Percentiles rank a stretch among this genome's conserved stretches.
phyloP scores from a whole-genome alignment of 148 eudicot genomes.

The Talinum fruticosum region DNA sequence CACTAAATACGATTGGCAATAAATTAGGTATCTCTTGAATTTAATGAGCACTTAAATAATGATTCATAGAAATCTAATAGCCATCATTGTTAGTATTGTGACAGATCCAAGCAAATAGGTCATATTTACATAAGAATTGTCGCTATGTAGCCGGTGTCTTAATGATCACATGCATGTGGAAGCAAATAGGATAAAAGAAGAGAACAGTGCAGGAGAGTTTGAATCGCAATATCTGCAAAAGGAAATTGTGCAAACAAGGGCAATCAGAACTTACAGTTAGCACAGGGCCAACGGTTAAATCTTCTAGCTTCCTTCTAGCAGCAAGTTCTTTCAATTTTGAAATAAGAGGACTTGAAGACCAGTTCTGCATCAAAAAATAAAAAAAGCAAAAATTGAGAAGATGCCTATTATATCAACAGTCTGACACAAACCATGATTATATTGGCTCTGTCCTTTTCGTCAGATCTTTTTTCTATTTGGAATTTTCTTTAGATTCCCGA shows the following conservation, averaged over 20 bases:
- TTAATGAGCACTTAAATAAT: neutral
- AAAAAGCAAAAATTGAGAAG: neutral
- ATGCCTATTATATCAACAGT: neutral
- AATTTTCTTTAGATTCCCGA: too few species aligned
- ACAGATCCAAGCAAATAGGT: neutral
- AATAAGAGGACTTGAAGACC: constrained; percentile 68
- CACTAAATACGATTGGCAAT: too few species aligned
- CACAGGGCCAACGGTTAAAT: constrained; percentile 80
- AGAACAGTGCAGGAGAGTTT: neutral
- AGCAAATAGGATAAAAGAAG: neutral
- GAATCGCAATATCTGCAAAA: constrained; percentile 6
- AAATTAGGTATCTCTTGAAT: too few species aligned
- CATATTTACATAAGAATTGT: neutral
- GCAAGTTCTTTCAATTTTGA: constrained; percentile 67
- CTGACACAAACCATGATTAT: neutral
- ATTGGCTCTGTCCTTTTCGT: neutral
- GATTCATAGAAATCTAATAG: neutral
- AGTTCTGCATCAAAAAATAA: constrained; percentile 50
- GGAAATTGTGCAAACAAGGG: neutral
- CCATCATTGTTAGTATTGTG: neutral
- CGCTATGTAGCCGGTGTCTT: neutral
- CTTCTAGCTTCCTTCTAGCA: constrained; percentile 73
- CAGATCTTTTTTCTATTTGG: neutral
- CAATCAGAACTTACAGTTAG: constrained; percentile 58
- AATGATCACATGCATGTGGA: neutral